Percentiles rank a stretch among this genome's conserved stretches.
Conservation (phyloP, 129 eudicot species). For the Lonicera japonica region DNA sequence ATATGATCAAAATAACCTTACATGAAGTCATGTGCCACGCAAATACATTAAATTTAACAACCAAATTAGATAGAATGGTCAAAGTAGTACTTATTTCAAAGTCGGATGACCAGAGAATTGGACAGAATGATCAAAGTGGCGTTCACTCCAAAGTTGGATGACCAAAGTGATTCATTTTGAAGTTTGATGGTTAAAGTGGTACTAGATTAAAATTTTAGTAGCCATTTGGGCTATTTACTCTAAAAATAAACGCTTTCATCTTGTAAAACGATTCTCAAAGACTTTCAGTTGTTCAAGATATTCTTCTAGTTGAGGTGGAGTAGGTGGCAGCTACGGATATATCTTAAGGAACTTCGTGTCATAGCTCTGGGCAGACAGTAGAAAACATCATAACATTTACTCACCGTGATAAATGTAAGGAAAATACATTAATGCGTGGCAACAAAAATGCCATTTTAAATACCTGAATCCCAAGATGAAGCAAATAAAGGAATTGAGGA, state of each 20-base stretch:
- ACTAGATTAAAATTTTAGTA: too few species aligned
- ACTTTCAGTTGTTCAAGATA: conserved; percentile 94
- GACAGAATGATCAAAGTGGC: too few species aligned
- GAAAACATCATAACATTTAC: neutral
- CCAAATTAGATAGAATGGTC: too few species aligned
- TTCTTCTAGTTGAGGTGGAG: conserved; percentile 95
- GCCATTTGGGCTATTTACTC: too few species aligned
- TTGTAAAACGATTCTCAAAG: conserved; percentile 96
- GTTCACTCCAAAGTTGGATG: too few species aligned
- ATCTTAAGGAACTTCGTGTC: conserved; percentile 67
- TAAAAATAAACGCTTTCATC: conserved; percentile 60
- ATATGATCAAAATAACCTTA: too few species aligned
- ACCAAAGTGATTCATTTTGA: too few species aligned
- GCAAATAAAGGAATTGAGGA: conserved; percentile 77
- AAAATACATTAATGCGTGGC: neutral
- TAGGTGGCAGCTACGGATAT: conserved; percentile 70
- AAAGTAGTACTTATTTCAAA: too few species aligned
- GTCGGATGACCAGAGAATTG: too few species aligned
- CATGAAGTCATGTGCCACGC: too few species aligned
- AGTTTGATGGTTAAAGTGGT: too few species aligned
- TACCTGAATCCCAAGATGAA: conserved; percentile 98
- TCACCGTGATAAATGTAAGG: neutral
- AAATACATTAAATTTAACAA: too few species aligned
- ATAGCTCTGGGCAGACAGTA: conserved; percentile 44
- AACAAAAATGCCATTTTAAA: conserved; percentile 1